phyloP scores from a whole-genome alignment of 768 basidiomycete species.

The Amanita rimosa region DNA sequence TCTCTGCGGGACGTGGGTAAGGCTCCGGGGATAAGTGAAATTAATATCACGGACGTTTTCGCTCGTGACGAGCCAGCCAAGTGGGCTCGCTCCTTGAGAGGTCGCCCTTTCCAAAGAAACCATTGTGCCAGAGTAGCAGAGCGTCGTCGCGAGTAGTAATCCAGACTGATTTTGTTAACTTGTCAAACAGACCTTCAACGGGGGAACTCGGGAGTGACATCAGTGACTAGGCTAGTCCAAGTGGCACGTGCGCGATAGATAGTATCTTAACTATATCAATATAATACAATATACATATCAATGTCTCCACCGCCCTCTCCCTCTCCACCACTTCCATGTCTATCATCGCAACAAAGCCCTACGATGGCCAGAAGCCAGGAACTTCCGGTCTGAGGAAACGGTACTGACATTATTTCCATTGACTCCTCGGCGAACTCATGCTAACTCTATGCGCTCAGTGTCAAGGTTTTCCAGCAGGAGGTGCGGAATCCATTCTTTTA shows the following conservation, averaged over 20 bases:
- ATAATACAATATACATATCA: too few relatives aligned
- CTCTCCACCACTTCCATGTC: constrained; percentile 21
- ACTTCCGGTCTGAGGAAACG: constrained; percentile 97
- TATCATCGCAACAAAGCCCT: constrained; percentile 69
- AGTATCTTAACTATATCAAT: too few relatives aligned
- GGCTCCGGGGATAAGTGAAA: neutral
- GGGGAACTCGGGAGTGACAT: constrained; percentile 23
- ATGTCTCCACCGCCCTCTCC: too few relatives aligned
- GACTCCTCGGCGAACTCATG: constrained; percentile 8
- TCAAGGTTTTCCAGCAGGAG: constrained; percentile 97
- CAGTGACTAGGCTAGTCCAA: too few relatives aligned
- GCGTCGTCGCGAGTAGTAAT: constrained; percentile 54
- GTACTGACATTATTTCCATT: too few relatives aligned
- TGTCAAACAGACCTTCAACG: constrained; percentile 70
- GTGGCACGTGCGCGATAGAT: neutral
- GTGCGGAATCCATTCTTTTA: constrained; percentile 29
- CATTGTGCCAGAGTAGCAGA: constrained; percentile 70
- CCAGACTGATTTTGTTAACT: constrained; percentile 81
- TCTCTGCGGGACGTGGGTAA: constrained; percentile 26
- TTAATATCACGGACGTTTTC: constrained; percentile 35
- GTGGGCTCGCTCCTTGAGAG: constrained; percentile 91
- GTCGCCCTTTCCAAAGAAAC: constrained; percentile 97
- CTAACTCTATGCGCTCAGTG: constrained; percentile 40
- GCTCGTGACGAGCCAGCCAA: constrained; percentile 74
- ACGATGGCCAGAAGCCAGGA: constrained; percentile 92